Evolutionary conservation across 768 basidiomycete species (phyloP), one percentile per base, ranked within the genome.

Genomic region (Rubroboletus pulcherrimus): DNA sequence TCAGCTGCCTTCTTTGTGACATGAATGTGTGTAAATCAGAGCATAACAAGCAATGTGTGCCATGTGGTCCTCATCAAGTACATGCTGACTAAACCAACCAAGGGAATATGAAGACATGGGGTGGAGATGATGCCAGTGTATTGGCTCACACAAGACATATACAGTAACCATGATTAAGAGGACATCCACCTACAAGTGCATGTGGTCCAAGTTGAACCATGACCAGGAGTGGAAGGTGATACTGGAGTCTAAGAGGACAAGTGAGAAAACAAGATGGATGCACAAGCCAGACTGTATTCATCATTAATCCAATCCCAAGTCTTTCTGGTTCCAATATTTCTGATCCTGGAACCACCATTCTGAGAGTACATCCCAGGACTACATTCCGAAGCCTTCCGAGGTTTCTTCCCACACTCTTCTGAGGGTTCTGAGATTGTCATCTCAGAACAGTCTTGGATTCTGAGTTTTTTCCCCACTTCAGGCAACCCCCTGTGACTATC

Each of bases 101-200:
- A 49, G 53, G 61, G 60, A 61, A 64, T 50, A 51, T 5, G 45
- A 49, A 59, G 66, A 60, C 53, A 46, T 47, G 53, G 70, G 55
- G 63, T 14, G 67, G 72, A 61, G 71, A 74, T 73, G 80, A 80
- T 54, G 67, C 86, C 86, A 69, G 77, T 86, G 89, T 88, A 68
- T 90, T 74, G 87, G 87, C 85, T 76, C 75, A 78, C 77, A 78
- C 83, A 84, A 86, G 81, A 79, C 79, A 84, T 85, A n/a, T n/a
- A n/a, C n/a, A n/a, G 83, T 77, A 83, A 86, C 87, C 86, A 80
- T 87, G 89, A 65, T 71, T 54, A 89, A 89, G 87, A 81, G 87
- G 85, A 87, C 86, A 84, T 86, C 51, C 85, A 79, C 81, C 78
- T 80, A 82, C 82, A 71, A 83, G 81, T 79, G 71, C 65, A 66